Evolutionary conservation across 164 flowering plant genomes (phyloP), one percentile per base, ranked within the genome.

Genomic region (Cinnamomum chago): DNA sequence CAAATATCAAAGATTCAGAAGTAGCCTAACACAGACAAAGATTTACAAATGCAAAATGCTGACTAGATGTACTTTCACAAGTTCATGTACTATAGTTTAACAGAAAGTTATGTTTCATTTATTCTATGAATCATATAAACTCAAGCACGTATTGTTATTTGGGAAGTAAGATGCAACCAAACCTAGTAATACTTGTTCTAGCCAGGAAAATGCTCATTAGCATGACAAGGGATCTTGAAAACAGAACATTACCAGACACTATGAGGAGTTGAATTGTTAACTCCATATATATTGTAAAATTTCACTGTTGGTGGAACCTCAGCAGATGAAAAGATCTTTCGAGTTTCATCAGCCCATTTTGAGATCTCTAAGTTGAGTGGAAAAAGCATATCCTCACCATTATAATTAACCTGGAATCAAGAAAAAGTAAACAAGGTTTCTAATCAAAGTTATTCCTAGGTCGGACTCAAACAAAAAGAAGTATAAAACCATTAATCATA

Each of bases 211-310:
- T 55, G 60, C n/a, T 55, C 20, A 15, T 17, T 0, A 55, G 18
- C 60, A 55, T 2, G 5, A 55, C 23, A 35, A 50, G 33, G 50
- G 12, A 22, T 65, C 47, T 12, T 20, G 47, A 71, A 30, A 67
- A 35, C 69, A 76, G 75, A 62, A 70, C 76, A 81, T 78, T 96
- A 96, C 99, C 99, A 89, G 71, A 92, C 89, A 84, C 85, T 92
- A 71, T 92, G 97, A 70, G 99, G 96, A 11, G 99, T 96, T 70
- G 90, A 90, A 76, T 85, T 82, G 80, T 79, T 79, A 23, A 72
- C 90, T 73, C 92, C 99, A 81, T 92, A 96, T 68, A 96, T 92
- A 74, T 96, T 96, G 87, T 88, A 96, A 79, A 96, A 96, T 82
- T 96, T 94, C 64, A 94, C 94, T 67, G 76, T 47, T n/a, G 89